A percentile compares a stretch with the other conserved stretches of the same genome.
Conservation (phyloP, 805 yeast genomes). For the Saccharomycopsis sp. region DNA sequence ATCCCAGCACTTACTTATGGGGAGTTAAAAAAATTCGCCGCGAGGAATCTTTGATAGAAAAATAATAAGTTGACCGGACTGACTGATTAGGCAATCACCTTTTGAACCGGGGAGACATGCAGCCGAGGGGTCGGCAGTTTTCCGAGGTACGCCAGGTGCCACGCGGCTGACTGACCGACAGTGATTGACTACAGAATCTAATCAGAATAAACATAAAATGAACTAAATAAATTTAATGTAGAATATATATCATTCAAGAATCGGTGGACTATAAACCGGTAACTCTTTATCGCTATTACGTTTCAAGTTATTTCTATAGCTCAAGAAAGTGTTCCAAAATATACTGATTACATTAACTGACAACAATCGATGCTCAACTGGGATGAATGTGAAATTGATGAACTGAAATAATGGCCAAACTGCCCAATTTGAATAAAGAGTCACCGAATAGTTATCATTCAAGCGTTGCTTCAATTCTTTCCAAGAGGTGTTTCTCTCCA, state of each 20-base stretch:
- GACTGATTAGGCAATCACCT: no score
- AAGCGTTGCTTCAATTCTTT: constrained; percentile 38
- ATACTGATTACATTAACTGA: constrained; percentile 67
- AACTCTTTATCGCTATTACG: background rate
- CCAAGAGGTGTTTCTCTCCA: constrained; percentile 46
- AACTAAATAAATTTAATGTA: no score
- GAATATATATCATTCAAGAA: constrained; percentile 12
- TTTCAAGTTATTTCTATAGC: constrained; percentile 40
- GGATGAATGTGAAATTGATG: constrained; percentile 68
- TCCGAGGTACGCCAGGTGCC: no score
- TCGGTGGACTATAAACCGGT: constrained; percentile 18
- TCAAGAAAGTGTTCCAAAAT: constrained; percentile 78
- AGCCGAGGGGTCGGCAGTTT: no score
- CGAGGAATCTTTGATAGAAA: no score
- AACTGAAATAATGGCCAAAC: constrained; percentile 90
- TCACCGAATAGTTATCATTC: constrained; percentile 51
- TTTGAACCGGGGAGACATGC: no score
- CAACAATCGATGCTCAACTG: constrained; percentile 60
- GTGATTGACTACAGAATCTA: no score
- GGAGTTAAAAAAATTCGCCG: no score
- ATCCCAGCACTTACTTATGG: no score
- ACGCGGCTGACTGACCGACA: no score
- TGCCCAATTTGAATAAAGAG: constrained; percentile 68
- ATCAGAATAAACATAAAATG: no score
- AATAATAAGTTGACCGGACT: no score